These are phyloP conservation scores for Dichomitus squalens DNA, from an alignment of 1,284 basidiomycete species.

Conservation along the genomic window DNA sequence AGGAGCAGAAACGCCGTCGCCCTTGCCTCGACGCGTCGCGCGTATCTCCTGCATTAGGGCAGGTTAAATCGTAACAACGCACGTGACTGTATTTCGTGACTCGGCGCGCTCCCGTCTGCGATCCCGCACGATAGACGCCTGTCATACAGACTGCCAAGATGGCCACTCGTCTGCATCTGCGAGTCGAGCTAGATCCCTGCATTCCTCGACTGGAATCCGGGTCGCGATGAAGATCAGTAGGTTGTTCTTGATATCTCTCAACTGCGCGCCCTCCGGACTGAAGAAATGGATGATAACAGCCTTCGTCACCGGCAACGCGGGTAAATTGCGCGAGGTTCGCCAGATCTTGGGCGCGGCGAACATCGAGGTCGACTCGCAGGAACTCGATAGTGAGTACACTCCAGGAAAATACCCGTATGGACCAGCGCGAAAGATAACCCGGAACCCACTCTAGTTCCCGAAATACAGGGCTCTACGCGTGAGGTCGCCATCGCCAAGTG, in stretches of 20 bases:
- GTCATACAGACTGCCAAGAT: too few relatives aligned
- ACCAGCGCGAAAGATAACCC: not conserved
- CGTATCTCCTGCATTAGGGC: conserved; percentile 19
- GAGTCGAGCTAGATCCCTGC: too few relatives aligned
- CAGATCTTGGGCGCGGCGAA: conserved; percentile 66
- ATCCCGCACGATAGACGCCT: too few relatives aligned
- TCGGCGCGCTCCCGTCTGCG: not conserved
- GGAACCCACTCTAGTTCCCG: conserved; percentile 66
- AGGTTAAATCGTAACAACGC: conserved; percentile 19
- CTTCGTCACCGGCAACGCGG: conserved; percentile 94
- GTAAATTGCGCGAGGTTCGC: conserved; percentile 91
- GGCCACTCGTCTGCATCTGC: too few relatives aligned
- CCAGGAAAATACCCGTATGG: not conserved
- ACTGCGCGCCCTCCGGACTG: not conserved
- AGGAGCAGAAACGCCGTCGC: not conserved
- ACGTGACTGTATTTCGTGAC: conserved; percentile 15
- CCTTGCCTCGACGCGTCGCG: conserved; percentile 22
- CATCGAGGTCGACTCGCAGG: conserved; percentile 68
- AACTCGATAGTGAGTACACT: conserved; percentile 62
- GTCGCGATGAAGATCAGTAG: conserved; percentile 20
- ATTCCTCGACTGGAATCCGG: too few relatives aligned
- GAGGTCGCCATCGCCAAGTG: conserved; percentile 93
- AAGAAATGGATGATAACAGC: conserved; percentile 44
- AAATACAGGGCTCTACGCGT: conserved; percentile 91
- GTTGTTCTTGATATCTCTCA: not conserved